Conservation (phyloP, 768 basidiomycete species). For the Auricularia sp. region DNA sequence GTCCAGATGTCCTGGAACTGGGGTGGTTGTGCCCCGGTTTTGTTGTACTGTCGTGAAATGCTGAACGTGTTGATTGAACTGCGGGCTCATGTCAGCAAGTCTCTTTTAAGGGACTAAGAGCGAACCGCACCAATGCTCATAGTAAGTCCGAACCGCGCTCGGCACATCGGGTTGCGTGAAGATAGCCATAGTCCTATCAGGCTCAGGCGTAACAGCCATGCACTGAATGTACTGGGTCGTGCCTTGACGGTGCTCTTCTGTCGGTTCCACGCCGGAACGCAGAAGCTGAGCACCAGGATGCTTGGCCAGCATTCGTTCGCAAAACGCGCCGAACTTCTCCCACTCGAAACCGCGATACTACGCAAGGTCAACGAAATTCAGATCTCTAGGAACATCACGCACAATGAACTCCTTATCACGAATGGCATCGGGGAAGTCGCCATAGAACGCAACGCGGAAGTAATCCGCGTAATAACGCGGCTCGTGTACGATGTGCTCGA, state of each 20-base stretch:
- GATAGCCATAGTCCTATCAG: constrained; percentile 62
- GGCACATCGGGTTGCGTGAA: constrained; percentile 83
- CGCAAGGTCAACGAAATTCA: not conserved
- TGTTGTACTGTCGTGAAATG: constrained; percentile 57
- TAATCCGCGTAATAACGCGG: constrained; percentile 86
- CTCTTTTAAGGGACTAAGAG: no score
- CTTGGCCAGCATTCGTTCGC: constrained; percentile 85
- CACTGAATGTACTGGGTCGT: constrained; percentile 83
- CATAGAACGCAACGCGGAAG: constrained; percentile 89
- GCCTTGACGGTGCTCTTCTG: constrained; percentile 70
- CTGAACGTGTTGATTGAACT: constrained; percentile 82
- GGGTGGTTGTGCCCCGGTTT: constrained; percentile 45
- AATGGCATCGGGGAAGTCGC: constrained; percentile 78
- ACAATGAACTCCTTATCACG: constrained; percentile 88
- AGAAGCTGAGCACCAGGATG: constrained; percentile 77
- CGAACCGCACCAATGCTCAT: constrained; percentile 61
- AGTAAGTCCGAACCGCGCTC: constrained; percentile 68
- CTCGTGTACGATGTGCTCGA: constrained; percentile 76
- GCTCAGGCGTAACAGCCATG: constrained; percentile 75
- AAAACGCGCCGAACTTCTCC: constrained; percentile 86
- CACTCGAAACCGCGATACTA: constrained; percentile 91
- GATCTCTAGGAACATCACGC: constrained; percentile 17
- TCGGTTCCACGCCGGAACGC: constrained; percentile 62
- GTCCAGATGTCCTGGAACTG: constrained; percentile 53
- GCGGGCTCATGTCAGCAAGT: not conserved